phyloP scores from a whole-genome alignment of 1,139 yeast species.

The Geotrichum histeridarum region DNA sequence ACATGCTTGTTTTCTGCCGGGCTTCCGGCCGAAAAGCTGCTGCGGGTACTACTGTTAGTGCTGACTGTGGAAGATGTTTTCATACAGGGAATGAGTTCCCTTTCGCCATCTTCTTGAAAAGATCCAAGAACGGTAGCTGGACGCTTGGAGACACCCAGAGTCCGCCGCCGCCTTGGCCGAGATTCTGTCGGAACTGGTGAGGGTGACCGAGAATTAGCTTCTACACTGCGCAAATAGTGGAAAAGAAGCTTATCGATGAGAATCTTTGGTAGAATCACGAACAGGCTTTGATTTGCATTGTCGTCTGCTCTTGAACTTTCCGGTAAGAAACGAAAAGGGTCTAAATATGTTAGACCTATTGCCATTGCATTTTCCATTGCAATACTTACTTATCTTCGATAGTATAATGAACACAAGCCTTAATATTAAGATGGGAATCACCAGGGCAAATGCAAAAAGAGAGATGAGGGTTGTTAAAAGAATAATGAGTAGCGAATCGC shows the following conservation, averaged over 20 bases:
- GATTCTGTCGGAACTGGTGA: not conserved
- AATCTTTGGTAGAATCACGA: not conserved
- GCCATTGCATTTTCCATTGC: not conserved
- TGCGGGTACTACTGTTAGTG: not conserved
- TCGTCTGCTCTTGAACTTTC: not conserved
- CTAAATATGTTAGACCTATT: not conserved
- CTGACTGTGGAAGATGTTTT: not conserved
- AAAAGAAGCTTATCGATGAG: not conserved
- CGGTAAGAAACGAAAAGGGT: not conserved
- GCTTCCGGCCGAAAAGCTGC: not conserved
- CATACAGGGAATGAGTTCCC: not conserved
- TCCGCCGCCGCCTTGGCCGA: not conserved
- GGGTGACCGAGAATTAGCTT: not conserved
- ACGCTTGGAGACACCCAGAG: not conserved
- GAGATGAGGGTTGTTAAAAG: not conserved
- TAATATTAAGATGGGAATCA: not conserved
- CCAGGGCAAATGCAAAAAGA: not conserved
- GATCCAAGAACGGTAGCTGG: not conserved
- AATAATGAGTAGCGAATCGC: not conserved
- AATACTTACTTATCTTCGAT: not conserved
- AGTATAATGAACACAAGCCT: not conserved
- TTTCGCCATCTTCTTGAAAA: not conserved
- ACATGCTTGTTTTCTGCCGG: not conserved
- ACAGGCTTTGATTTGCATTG: not conserved
- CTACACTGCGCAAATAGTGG: not conserved